Evolutionary conservation across 768 basidiomycete genomes (phyloP).

Genomic region (Leccinum longicurvipes): DNA sequence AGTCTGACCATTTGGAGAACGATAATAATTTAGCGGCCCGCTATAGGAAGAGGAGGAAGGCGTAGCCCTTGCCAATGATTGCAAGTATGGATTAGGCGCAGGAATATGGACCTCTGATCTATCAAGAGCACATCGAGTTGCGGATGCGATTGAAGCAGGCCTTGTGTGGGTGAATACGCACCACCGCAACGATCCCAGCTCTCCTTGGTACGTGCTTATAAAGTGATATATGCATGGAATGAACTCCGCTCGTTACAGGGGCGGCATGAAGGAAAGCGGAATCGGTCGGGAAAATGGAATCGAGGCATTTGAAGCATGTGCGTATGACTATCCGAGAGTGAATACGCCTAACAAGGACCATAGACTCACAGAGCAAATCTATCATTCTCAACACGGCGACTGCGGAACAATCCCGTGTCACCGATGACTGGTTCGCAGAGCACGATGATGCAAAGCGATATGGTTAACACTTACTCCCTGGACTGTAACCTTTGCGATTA

Average conservation of each 20-base stretch:
- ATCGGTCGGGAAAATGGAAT: slow-evolving; percentile 84
- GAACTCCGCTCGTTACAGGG: slow-evolving; percentile 47
- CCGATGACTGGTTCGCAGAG: slow-evolving; percentile 81
- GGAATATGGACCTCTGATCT: slow-evolving; percentile 78
- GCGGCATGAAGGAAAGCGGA: slow-evolving; percentile 88
- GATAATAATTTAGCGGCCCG: neutral
- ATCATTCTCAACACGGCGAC: slow-evolving; percentile 71
- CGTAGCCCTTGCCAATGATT: slow-evolving; percentile 65
- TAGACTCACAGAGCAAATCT: slow-evolving; percentile 86
- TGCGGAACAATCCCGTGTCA: slow-evolving; percentile 50
- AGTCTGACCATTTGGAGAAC: slow-evolving; percentile 4
- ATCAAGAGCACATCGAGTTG: slow-evolving; percentile 71
- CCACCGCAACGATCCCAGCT: slow-evolving; percentile 86
- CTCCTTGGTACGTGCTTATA: slow-evolving; percentile 60
- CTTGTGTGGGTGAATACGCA: slow-evolving; percentile 89
- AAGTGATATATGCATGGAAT: neutral
- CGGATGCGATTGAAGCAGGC: slow-evolving; percentile 67
- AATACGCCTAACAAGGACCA: slow-evolving; percentile 3
- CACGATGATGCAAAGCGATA: slow-evolving; percentile 53
- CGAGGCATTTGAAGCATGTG: slow-evolving; percentile 78
- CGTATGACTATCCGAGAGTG: slow-evolving; percentile 20
- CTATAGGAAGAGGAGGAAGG: slow-evolving; percentile 61
- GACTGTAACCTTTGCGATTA: neutral
- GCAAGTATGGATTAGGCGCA: slow-evolving; percentile 78
- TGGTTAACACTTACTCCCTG: slow-evolving; percentile 40